phyloP scores from a whole-genome alignment of 495 filamentous ascomycete species.

The Penicillium herquei region DNA sequence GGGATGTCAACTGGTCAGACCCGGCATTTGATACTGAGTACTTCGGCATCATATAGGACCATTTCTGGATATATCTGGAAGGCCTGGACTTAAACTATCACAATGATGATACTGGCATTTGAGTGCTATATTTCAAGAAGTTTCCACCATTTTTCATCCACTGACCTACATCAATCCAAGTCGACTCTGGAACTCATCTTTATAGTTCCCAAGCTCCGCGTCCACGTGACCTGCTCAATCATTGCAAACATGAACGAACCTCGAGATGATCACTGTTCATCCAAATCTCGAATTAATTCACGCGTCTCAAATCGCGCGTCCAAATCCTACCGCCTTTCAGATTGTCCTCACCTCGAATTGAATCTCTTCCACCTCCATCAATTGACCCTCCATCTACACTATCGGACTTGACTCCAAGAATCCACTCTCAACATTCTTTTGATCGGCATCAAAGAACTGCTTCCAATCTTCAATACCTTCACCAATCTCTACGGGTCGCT shows the following conservation, averaged over 20 bases:
- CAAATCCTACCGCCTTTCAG: neutral
- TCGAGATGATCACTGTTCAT: conserved; percentile 6
- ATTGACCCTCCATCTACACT: neutral
- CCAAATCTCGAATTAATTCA: neutral
- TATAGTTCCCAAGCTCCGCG: conserved; percentile 4
- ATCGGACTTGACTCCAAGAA: conserved; percentile 2
- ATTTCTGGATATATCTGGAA: neutral
- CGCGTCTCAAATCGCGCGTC: neutral
- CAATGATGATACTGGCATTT: neutral
- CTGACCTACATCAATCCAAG: no score
- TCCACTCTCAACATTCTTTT: neutral
- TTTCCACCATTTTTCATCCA: no score
- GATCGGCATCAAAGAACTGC: neutral
- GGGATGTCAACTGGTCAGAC: neutral
- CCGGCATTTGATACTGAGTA: neutral
- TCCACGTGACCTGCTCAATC: conserved; percentile 20
- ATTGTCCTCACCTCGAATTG: neutral
- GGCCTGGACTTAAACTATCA: neutral
- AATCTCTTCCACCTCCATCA: neutral
- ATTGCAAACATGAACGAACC: conserved; percentile 17
- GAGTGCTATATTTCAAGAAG: neutral
- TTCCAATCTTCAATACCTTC: neutral
- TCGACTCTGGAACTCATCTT: neutral
- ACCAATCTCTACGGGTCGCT: no score
- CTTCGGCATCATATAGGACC: neutral